These are phyloP conservation scores for Fusarium decemcellulare DNA, from an alignment of 2,329 filamentous ascomycete genomes.

Conservation along the genomic window DNA sequence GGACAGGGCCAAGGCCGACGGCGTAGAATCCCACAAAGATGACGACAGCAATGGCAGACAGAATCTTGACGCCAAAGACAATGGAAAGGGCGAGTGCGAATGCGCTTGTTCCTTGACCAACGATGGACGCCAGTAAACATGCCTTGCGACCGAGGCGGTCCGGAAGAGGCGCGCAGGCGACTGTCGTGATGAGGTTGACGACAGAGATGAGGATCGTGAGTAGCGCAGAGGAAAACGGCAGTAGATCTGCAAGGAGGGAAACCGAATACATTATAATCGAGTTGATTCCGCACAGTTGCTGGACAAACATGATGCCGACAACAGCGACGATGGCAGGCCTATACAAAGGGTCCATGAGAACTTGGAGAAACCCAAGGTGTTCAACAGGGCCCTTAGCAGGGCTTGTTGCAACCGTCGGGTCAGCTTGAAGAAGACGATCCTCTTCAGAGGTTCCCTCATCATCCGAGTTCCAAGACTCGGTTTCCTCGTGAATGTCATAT, in stretches of 20 bases:
- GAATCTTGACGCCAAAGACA: conserved; percentile 75
- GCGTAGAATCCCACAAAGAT: conserved; percentile 92
- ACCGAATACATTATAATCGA: conserved; percentile 99
- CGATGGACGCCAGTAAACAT: conserved; percentile 85
- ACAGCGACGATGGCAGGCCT: conserved; percentile 85
- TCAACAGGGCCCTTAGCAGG: conserved; percentile 38
- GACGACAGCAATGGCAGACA: conserved; percentile 86
- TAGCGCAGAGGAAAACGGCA: conserved; percentile 85
- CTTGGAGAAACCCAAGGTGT: conserved; percentile 74
- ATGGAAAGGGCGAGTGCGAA: conserved; percentile 87
- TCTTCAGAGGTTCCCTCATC: conserved; percentile 71
- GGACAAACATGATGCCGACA: conserved; percentile 90
- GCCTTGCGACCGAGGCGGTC: conserved; percentile 91
- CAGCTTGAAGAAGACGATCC: conserved; percentile 72
- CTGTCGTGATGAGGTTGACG: conserved; percentile 88
- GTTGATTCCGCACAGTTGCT: conserved; percentile 96
- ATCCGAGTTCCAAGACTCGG: conserved; percentile 70
- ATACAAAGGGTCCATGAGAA: conserved; percentile 77
- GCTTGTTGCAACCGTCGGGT: conserved; percentile 47
- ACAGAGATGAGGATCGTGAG: conserved; percentile 90
- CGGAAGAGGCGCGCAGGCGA: conserved; percentile 85
- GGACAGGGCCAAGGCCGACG: conserved; percentile 91
- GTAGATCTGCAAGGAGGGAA: conserved; percentile 83
- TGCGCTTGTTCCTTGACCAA: conserved; percentile 86
- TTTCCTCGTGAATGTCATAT: conserved; percentile 81